Percentiles rank a stretch among this genome's conserved stretches.
These are phyloP conservation scores for Aspergillus hortae DNA, from an alignment of 2,329 filamentous ascomycete genomes.

Conservation along the genomic window DNA sequence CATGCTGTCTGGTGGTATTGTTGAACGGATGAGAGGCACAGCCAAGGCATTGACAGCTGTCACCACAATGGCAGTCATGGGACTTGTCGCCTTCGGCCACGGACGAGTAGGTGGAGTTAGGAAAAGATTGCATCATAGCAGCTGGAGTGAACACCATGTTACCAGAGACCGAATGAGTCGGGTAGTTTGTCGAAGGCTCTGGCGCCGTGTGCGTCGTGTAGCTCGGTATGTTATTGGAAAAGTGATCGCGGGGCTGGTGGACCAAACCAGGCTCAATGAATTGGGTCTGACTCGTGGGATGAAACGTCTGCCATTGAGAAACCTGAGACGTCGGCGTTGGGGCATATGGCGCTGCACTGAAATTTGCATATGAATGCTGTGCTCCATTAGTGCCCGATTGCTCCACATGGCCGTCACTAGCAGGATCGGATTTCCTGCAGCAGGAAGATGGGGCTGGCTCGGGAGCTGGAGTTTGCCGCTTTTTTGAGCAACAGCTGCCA, in stretches of 20 bases:
- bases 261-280: slow-evolving; percentile 9
- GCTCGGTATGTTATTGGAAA: slow-evolving; percentile 13
- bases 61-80: slow-evolving; percentile 42
- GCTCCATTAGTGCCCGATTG: background rate
- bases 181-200: slow-evolving; percentile 10
- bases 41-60: slow-evolving; percentile 45
- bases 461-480: slow-evolving; percentile 11
- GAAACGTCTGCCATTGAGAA: slow-evolving; percentile 20
- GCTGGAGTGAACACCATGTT: slow-evolving; percentile 15
- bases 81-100: slow-evolving; percentile 17
- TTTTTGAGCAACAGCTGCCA: slow-evolving; percentile 25
- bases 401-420: background rate
- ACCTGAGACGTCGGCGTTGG: slow-evolving; percentile 15
- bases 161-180: slow-evolving; percentile 11
- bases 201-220: slow-evolving; percentile 13
- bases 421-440: slow-evolving; percentile 20
- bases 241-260: slow-evolving; percentile 11
- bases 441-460: slow-evolving; percentile 23
- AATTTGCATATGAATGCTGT: slow-evolving; percentile 7
- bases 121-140: slow-evolving; percentile 12
- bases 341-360: slow-evolving; percentile 14
- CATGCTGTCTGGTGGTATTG: slow-evolving; percentile 41
- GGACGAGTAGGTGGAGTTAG: slow-evolving; percentile 8
- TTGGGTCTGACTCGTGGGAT: slow-evolving; percentile 10
- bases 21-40: slow-evolving; percentile 48